Evolutionary conservation across 805 yeast genomes (phyloP).

Genomic region (Suhomyces sp.): DNA sequence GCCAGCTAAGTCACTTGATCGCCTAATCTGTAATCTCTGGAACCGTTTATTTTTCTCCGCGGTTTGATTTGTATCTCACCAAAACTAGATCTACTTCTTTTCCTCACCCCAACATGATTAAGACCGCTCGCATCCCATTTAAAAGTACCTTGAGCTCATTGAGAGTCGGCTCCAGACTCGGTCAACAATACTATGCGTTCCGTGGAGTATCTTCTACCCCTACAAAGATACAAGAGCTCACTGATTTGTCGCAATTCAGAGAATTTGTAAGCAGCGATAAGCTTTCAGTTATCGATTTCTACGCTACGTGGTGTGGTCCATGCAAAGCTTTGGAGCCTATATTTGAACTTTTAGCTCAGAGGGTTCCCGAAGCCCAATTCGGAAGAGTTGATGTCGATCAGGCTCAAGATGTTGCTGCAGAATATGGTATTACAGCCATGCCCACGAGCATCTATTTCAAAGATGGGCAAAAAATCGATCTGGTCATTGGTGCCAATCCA

Average conservation of each 20-base stretch:
- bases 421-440: conserved; percentile 67
- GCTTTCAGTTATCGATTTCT: conserved; percentile 59
- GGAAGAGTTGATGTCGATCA: conserved; percentile 72
- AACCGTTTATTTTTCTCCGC: background rate
- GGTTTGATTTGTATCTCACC: background rate
- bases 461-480: conserved; percentile 55
- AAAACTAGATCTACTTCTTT: background rate
- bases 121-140: background rate
- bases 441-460: conserved; percentile 68
- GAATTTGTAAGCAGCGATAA: conserved; percentile 24
- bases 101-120: background rate
- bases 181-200: background rate
- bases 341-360: conserved; percentile 42
- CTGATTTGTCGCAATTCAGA: conserved; percentile 25
- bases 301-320: conserved; percentile 79
- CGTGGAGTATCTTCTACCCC: background rate
- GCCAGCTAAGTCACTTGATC: background rate
- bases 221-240: conserved; percentile 22
- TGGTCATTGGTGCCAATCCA: conserved; percentile 65
- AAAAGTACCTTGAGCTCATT: background rate
- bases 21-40: background rate
- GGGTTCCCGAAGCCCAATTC: conserved; percentile 51
- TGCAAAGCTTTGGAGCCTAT: conserved; percentile 69
- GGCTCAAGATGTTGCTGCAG: conserved; percentile 55
- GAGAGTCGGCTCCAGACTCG: background rate